phyloP scores from a whole-genome alignment of 345 rosid species.

The Durio zibethinus region DNA sequence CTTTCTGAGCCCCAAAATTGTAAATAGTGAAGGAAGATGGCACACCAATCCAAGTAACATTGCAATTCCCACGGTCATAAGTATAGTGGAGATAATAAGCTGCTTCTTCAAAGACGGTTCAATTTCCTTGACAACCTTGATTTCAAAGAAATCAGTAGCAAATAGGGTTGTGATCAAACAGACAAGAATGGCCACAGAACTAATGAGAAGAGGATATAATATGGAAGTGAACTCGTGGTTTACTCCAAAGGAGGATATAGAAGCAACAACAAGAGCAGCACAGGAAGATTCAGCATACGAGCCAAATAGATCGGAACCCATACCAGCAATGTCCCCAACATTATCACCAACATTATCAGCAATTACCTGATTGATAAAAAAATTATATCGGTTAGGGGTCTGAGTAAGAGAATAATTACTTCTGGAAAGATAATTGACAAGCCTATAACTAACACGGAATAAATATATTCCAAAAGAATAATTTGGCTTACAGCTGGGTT shows the following conservation, averaged over 20 bases:
- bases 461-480: not conserved
- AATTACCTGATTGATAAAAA: conserved; percentile 46
- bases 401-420: not conserved
- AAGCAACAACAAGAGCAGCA: conserved; percentile 74
- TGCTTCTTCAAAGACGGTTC: conserved; percentile 67
- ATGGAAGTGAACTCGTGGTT: conserved; percentile 62
- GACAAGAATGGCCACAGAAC: conserved; percentile 68
- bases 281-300: conserved; percentile 76
- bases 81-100: conserved; percentile 60
- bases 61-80: conserved; percentile 66
- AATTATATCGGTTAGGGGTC: not conserved
- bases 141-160: conserved; percentile 69
- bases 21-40: conserved; percentile 70
- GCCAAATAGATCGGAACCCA: conserved; percentile 79
- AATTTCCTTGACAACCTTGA: conserved; percentile 65
- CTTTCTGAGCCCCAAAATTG: conserved; percentile 67
- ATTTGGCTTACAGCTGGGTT: conserved; percentile 65
- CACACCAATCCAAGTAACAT: conserved; percentile 49
- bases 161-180: conserved; percentile 67
- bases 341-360: conserved; percentile 84
- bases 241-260: conserved; percentile 67
- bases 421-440: not conserved
- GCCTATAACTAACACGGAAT: not conserved
- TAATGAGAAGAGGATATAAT: conserved; percentile 65
- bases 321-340: conserved; percentile 80